These are phyloP conservation scores for Glarea lozoyensis DNA, from an alignment of 495 filamentous ascomycete genomes.

Conservation along the genomic window DNA sequence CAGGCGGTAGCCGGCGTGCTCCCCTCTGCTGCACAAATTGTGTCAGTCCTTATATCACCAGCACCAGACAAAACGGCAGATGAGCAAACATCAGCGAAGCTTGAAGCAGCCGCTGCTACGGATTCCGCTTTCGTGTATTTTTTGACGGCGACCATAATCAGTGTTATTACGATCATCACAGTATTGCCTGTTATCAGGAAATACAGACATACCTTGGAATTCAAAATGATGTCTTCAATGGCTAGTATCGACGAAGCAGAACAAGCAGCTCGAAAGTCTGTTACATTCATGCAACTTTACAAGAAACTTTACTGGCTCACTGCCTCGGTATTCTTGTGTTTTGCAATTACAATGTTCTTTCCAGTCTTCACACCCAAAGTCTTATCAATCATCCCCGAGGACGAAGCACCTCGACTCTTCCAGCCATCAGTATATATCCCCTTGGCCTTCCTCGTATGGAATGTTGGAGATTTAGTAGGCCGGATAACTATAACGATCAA, in stretches of 20 bases:
- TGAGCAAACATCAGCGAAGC: not conserved
- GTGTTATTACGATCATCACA: conserved; percentile 48
- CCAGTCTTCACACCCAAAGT: conserved; percentile 86
- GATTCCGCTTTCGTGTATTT: conserved; percentile 86
- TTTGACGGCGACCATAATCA: conserved; percentile 65
- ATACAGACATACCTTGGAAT: conserved; percentile 32
- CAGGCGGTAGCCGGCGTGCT: conserved; percentile 90
- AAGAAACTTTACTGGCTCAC: conserved; percentile 66
- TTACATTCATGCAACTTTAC: conserved; percentile 59
- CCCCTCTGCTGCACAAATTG: conserved; percentile 77
- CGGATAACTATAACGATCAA: conserved; percentile 62
- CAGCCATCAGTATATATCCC: conserved; percentile 75
- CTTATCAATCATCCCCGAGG: conserved; percentile 50
- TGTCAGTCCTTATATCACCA: conserved; percentile 69
- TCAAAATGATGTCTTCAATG: conserved; percentile 28
- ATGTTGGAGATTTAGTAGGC: conserved; percentile 74
- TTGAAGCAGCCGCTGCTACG: conserved; percentile 22
- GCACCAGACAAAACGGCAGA: conserved; percentile 13
- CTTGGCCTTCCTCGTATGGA: conserved; percentile 89
- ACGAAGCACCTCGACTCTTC: conserved; percentile 48
- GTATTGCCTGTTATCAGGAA: conserved; percentile 40
- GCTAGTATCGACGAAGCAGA: conserved; percentile 37
- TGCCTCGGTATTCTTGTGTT: conserved; percentile 64
- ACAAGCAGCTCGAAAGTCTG: conserved; percentile 39
- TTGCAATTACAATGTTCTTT: conserved; percentile 83